Conservation (phyloP, 1,284 basidiomycete species). For the Ganoderma lingzhi region DNA sequence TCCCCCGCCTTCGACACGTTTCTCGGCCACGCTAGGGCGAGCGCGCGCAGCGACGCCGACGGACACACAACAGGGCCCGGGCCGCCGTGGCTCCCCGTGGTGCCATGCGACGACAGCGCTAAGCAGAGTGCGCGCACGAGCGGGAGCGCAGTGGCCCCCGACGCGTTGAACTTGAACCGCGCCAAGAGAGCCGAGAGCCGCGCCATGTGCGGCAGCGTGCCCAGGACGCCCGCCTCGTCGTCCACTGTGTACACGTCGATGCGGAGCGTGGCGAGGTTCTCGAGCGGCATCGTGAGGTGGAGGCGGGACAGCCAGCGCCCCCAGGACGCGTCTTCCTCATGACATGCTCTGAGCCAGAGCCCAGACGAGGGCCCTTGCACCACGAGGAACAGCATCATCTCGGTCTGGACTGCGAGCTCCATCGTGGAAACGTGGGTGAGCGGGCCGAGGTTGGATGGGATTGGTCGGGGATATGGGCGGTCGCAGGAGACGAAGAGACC, state of each 20-base stretch:
- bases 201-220: too few relatives aligned
- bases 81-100: too few relatives aligned
- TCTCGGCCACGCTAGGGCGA: not conserved
- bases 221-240: too few relatives aligned
- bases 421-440: not conserved
- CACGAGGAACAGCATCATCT: not conserved
- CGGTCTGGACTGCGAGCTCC: not conserved
- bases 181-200: too few relatives aligned
- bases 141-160: too few relatives aligned
- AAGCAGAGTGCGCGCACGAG: too few relatives aligned
- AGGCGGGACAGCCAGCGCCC: too few relatives aligned
- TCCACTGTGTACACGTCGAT: too few relatives aligned
- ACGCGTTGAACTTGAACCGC: too few relatives aligned
- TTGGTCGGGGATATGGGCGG: too few relatives aligned
- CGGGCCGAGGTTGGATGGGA: not conserved
- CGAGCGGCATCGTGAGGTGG: not conserved
- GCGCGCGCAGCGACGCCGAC: too few relatives aligned
- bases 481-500: not conserved
- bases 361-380: not conserved
- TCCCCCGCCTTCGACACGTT: not conserved
- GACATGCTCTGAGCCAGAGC: not conserved
- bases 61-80: not conserved
- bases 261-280: not conserved
- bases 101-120: too few relatives aligned
- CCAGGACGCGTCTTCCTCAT: not conserved